phyloP scores from a whole-genome alignment of 306 rosid species.

The Chamaecrista fasciculata region DNA sequence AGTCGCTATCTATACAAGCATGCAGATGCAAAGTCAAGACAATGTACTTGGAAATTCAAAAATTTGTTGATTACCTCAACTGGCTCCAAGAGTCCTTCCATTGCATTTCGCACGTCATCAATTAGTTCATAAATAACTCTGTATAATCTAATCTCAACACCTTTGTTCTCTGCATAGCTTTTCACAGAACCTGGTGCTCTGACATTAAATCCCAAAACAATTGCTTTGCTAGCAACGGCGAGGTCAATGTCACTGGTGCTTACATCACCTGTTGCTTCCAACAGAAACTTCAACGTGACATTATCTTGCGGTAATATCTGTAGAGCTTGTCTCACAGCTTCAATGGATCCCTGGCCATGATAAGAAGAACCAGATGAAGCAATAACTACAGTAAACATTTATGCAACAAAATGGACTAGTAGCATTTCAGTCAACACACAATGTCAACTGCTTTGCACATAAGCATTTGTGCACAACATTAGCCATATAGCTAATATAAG shows the following conservation, averaged over 20 bases:
- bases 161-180: slow-evolving; percentile 81
- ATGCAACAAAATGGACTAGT: slow-evolving; percentile 14
- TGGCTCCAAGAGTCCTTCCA: slow-evolving; percentile 88
- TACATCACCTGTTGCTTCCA: slow-evolving; percentile 88
- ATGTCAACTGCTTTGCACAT: not conserved
- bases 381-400: slow-evolving; percentile 17
- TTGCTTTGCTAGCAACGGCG: slow-evolving; percentile 80
- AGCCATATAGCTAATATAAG: not conserved
- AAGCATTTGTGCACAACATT: not conserved
- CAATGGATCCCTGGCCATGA: slow-evolving; percentile 74
- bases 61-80: slow-evolving; percentile 61
- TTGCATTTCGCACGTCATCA: slow-evolving; percentile 84
- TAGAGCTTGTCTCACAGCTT: slow-evolving; percentile 90
- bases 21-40: slow-evolving; percentile 7
- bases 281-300: slow-evolving; percentile 79
- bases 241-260: slow-evolving; percentile 86
- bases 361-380: slow-evolving; percentile 15
- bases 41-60: not conserved
- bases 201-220: slow-evolving; percentile 77
- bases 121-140: slow-evolving; percentile 85
- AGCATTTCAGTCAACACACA: slow-evolving; percentile 22
- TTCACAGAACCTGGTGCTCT: slow-evolving; percentile 75
- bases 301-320: slow-evolving; percentile 83
- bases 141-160: slow-evolving; percentile 77
- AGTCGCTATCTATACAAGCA: not conserved